These are phyloP conservation scores for Arthroderma uncinatum DNA, from an alignment of 2,329 filamentous ascomycete genomes.

Conservation along the genomic window DNA sequence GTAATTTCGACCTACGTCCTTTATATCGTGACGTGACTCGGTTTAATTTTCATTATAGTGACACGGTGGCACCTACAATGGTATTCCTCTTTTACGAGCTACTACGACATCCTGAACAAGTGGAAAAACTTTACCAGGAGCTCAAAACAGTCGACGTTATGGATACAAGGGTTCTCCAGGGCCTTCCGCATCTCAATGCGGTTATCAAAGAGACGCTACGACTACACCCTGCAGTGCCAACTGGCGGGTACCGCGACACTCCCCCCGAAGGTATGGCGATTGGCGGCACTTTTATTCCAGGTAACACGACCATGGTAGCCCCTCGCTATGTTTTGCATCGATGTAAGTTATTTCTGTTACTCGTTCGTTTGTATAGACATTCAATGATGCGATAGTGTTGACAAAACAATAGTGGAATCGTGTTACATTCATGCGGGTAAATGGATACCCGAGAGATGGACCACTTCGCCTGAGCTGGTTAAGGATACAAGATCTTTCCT, in stretches of 20 bases:
- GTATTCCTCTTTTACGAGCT: constrained; percentile 34
- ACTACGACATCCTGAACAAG: constrained; percentile 21
- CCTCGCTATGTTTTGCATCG: constrained; percentile 19
- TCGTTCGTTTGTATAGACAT: not conserved
- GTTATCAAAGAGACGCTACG: constrained; percentile 36
- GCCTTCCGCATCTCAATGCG: constrained; percentile 24
- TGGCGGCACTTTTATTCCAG: constrained; percentile 15
- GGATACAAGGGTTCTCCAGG: not conserved
- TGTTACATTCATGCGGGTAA: constrained; percentile 8
- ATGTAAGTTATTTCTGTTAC: constrained; percentile 15
- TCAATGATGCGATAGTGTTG: not conserved
- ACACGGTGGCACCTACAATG: constrained; percentile 22
- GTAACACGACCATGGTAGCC: constrained; percentile 17
- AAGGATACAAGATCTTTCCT: constrained; percentile 15
- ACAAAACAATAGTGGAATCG: not conserved
- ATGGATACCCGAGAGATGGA: constrained; percentile 22
- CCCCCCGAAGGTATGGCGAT: constrained; percentile 22
- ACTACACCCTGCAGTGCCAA: constrained; percentile 33
- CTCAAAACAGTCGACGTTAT: constrained; percentile 14
- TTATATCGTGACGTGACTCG: not conserved
- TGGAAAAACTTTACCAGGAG: constrained; percentile 25
- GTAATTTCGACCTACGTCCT: constrained; percentile 4
- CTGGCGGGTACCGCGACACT: constrained; percentile 27
- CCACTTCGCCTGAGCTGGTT: constrained; percentile 15
- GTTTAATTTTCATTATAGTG: not conserved